These are phyloP conservation scores for Penicillium bialowiezense DNA, from an alignment of 495 filamentous ascomycete species.

Conservation along the genomic window DNA sequence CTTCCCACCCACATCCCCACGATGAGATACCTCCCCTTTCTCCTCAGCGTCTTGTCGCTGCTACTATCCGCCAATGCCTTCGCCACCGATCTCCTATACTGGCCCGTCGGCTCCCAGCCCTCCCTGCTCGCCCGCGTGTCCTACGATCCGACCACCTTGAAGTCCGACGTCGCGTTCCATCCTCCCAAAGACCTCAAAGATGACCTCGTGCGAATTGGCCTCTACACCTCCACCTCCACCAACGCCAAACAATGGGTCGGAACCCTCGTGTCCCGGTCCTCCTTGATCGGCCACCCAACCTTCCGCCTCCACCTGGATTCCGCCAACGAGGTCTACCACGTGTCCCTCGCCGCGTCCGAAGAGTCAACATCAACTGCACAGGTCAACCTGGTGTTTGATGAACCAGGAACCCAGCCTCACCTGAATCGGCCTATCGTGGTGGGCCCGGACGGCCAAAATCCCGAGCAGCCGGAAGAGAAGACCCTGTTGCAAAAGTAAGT, in stretches of 20 bases:
- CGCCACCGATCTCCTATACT: conserved; percentile 39
- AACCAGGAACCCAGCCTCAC: conserved; percentile 33
- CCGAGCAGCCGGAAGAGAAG: conserved; percentile 40
- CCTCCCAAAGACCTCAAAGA: conserved; percentile 22
- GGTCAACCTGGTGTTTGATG: conserved; percentile 28
- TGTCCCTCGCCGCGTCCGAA: conserved; percentile 23
- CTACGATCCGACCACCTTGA: conserved; percentile 33
- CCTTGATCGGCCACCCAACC: conserved; percentile 23
- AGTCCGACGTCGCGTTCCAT: conserved; percentile 34
- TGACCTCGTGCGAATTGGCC: conserved; percentile 35
- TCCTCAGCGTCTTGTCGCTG: conserved; percentile 18
- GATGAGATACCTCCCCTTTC: conserved; percentile 28
- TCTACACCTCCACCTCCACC: conserved; percentile 26
- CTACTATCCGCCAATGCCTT: conserved; percentile 18
- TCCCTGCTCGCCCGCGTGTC: conserved; percentile 40
- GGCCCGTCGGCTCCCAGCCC: conserved; percentile 36
- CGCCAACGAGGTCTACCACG: conserved; percentile 37
- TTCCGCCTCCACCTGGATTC: conserved; percentile 37
- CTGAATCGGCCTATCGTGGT: conserved; percentile 44
- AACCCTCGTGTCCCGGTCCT: conserved; percentile 32
- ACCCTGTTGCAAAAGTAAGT: conserved; percentile 48
- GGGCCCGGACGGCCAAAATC: conserved; percentile 34
- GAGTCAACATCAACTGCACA: conserved; percentile 7
- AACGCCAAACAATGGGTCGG: conserved; percentile 42
- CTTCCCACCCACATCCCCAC: too few relatives aligned